Conservation (phyloP, 768 basidiomycete species). For the Dendrothele bispora region DNA sequence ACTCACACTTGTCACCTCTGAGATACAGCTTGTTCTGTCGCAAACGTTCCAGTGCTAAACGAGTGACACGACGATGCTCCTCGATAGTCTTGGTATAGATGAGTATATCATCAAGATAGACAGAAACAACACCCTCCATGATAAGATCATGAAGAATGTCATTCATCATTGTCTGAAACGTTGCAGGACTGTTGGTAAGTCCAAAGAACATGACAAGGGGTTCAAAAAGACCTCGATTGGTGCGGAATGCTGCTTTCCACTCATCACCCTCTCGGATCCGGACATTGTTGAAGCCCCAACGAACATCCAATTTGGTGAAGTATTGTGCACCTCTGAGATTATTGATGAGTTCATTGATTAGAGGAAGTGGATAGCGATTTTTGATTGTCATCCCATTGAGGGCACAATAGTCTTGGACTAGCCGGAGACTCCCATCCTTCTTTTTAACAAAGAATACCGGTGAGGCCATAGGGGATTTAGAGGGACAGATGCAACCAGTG, state of each 20-base stretch:
- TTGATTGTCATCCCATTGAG: constrained; percentile 26
- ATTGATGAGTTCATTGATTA: constrained; percentile 22
- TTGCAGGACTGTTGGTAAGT: too few relatives aligned
- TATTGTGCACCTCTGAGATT: constrained; percentile 4
- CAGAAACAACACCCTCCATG: constrained; percentile 30
- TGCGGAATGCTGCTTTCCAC: too few relatives aligned
- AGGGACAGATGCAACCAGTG: background rate
- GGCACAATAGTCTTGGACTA: constrained; percentile 31
- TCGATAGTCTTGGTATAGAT: too few relatives aligned
- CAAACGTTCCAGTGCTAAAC: too few relatives aligned
- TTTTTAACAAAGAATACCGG: constrained; percentile 30
- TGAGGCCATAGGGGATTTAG: background rate
- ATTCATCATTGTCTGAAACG: too few relatives aligned
- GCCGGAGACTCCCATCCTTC: constrained; percentile 30
- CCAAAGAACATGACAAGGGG: constrained; percentile 39
- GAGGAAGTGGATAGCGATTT: constrained; percentile 26
- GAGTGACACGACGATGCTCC: too few relatives aligned
- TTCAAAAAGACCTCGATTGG: too few relatives aligned
- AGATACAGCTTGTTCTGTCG: too few relatives aligned
- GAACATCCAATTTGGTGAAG: background rate
- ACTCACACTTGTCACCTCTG: too few relatives aligned
- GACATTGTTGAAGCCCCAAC: too few relatives aligned
- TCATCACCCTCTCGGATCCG: too few relatives aligned
- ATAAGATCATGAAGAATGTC: constrained; percentile 33
- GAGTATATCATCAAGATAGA: too few relatives aligned